Base-by-base conservation (phyloP, 2,329 filamentous ascomycete genomes). In the Aspergillus niger region DNA sequence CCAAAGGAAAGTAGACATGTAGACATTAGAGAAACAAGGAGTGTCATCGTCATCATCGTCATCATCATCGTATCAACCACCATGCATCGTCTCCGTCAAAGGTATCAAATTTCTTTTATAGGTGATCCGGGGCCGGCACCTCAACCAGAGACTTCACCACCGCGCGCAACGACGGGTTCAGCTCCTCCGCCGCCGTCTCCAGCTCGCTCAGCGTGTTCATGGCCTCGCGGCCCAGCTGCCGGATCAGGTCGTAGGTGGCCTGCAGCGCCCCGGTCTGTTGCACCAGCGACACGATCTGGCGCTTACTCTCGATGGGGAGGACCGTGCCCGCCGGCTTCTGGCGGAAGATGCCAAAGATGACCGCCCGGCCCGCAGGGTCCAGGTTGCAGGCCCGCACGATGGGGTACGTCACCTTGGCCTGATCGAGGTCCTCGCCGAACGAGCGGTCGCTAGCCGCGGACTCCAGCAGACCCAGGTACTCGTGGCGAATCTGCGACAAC, bases 371-470 rank as follows among this genome's bases (percentile, higher is more conserved):
- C 7, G 38, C 30, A 15, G 60, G 41, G 41, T 59, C 57, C 8
- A 56, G 2, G 38, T 56, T 50, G 54, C 57, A 58, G 61, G 55
- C 57, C 43, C 68, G 57, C 20, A 77, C 70, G 5, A 80, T 59
- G 1, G 73, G 68, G 8, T 77, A 69, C 0, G 73, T 75, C 59
- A 70, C 70, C 63, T 80, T 79, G 2, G 76, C 77, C 58, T 79
- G 76, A 53, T 76, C 75, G 0, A 80, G 58, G 57, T 79, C 77
- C 55, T 78, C 76, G 57, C 70, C 74, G 51, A 76, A 75, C 1
- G 77, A 74, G 59, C 49, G 52, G 11, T 47, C 38, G 30, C 47
- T 49, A 20, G 39, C 17, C 5, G 48, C 47, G 8, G 47, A n/a
- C 4, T 22, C 24, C 17, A 57, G 60, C 7, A 71, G 58, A 30